A percentile compares a stretch with the other conserved stretches of the same genome.
Evolutionary conservation across 108 stramenopile genomes (phyloP).

Genomic region (Nitzschia sp.): DNA sequence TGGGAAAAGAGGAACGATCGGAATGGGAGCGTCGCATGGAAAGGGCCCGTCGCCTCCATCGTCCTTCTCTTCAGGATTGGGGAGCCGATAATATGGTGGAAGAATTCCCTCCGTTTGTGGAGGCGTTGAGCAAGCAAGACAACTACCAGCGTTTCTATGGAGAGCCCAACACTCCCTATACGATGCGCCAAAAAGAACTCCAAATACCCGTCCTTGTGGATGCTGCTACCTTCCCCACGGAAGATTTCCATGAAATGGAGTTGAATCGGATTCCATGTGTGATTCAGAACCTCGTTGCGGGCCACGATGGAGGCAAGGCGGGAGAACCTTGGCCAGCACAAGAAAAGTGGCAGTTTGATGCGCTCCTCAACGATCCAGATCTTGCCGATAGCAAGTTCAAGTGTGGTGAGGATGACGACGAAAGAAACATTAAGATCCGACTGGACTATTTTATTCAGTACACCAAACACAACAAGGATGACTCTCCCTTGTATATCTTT

Average conservation of each 20-base stretch:
- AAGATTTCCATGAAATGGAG: conserved; percentile 71
- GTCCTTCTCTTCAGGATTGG: conserved; percentile 80
- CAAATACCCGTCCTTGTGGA: conserved; percentile 63
- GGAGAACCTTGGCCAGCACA: conserved; percentile 64
- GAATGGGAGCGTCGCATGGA: conserved; percentile 60
- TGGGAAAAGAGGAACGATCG: conserved; percentile 19
- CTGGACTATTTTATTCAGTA: conserved; percentile 90
- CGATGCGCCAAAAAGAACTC: neutral
- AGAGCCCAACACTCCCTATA: conserved; percentile 11
- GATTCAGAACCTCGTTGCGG: conserved; percentile 67
- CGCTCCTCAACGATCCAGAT: conserved; percentile 43
- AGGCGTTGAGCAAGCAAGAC: conserved; percentile 16
- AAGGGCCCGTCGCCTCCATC: conserved; percentile 57
- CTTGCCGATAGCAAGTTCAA: conserved; percentile 75
- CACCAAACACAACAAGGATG: conserved; percentile 77
- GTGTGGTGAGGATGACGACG: conserved; percentile 98
- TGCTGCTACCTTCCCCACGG: conserved; percentile 38
- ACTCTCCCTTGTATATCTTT: conserved; percentile 98
- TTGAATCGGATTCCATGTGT: conserved; percentile 57
- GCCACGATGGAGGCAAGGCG: conserved; percentile 42
- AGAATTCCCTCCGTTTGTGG: conserved; percentile 60
- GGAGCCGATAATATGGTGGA: conserved; percentile 60
- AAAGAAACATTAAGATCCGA: conserved; percentile 84
- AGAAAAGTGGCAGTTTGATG: conserved; percentile 54
- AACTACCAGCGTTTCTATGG: conserved; percentile 27